Evolutionary conservation across 2,329 filamentous ascomycete genomes (phyloP), one percentile per base, ranked within the genome.

Genomic region (Diaporthe humulicola): DNA sequence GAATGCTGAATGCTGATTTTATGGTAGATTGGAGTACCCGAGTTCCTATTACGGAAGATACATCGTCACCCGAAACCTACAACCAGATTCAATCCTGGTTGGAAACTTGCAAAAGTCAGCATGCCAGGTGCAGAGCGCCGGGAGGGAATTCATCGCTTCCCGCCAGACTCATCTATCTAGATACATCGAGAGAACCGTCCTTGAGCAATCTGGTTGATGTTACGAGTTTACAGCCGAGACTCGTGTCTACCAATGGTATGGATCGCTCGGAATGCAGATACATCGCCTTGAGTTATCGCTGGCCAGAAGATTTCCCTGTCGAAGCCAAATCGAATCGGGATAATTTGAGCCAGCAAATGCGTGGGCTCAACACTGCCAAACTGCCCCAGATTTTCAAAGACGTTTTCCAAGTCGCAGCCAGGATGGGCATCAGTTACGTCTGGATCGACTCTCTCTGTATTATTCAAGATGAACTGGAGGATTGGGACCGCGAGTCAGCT

Each of bases 281-380:
- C 17, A 33, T 57, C 54, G 54, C 54, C 54, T n/a, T 57, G 9
- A 57, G 54, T 19, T 57, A 57, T 57, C 54, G 54, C 30, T 57
- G 30, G 54, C 30, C 54, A 12, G 28, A 57, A 36, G 17, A 57
- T n/a, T 22, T 57, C 19, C 54, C 30, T 14, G 30, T 14, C 30
- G 54, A 57, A 36, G 54, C 54, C 7, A 57, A 57, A 30, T 22
- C 30, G 9, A 57, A 1, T n/a, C 54, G 19, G 30, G 9, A 57
- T 22, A 57, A 57, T 36, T 6, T 57, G 4, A 15, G 19, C 3
- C 7, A 57, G 36, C 54, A 57, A 28, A 57, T 57, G 54, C 54
- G 54, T 30, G 54, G 54, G 54, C 54, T 57, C 54, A 36, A 30
- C 8, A 57, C 17, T n/a, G 22, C 30, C 8, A 57, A n/a, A 57